Percentiles rank a stretch among this genome's conserved stretches.
These are phyloP conservation scores for Albatrellus sp. DNA, from an alignment of 1,284 basidiomycete genomes.

Conservation along the genomic window DNA sequence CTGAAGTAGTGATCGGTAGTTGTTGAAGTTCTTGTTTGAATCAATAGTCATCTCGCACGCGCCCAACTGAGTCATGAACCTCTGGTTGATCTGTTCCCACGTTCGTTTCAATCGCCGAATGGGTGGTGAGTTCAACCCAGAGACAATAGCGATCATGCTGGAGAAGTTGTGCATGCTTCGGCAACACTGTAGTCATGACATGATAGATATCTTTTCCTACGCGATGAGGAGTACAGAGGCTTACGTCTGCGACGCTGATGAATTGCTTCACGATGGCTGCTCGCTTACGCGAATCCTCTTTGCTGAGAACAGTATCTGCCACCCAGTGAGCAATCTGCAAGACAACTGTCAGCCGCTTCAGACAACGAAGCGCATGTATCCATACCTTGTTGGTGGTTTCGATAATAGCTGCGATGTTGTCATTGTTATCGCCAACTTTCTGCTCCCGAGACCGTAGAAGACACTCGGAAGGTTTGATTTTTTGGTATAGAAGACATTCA, in stretches of 20 bases:
- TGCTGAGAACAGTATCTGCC: constrained; percentile 75
- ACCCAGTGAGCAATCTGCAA: constrained; percentile 87
- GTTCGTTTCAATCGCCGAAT: constrained; percentile 89
- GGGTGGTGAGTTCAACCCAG: constrained; percentile 89
- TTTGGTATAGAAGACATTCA: constrained; percentile 81
- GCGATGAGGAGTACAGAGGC: constrained; percentile 18
- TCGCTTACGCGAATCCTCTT: constrained; percentile 80
- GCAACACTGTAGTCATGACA: constrained; percentile 56
- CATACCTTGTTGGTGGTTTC: constrained; percentile 80
- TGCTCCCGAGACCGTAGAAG: constrained; percentile 71
- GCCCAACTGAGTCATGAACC: constrained; percentile 55
- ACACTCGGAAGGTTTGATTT: constrained; percentile 87
- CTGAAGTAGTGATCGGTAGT: constrained; percentile 81
- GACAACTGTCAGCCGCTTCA: constrained; percentile 3
- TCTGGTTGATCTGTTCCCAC: constrained; percentile 81
- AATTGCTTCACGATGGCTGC: constrained; percentile 82
- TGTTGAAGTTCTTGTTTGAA: constrained; percentile 86
- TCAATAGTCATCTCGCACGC: constrained; percentile 78
- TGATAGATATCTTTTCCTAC: background rate
- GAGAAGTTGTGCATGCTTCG: constrained; percentile 89
- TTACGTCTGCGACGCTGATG: constrained; percentile 86
- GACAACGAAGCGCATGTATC: background rate
- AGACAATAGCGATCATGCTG: constrained; percentile 90
- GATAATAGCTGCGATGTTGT: constrained; percentile 84
- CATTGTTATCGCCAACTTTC: constrained; percentile 56